phyloP scores from a whole-genome alignment of 23 red algal genomes.

The Pyropia haitanensis region DNA sequence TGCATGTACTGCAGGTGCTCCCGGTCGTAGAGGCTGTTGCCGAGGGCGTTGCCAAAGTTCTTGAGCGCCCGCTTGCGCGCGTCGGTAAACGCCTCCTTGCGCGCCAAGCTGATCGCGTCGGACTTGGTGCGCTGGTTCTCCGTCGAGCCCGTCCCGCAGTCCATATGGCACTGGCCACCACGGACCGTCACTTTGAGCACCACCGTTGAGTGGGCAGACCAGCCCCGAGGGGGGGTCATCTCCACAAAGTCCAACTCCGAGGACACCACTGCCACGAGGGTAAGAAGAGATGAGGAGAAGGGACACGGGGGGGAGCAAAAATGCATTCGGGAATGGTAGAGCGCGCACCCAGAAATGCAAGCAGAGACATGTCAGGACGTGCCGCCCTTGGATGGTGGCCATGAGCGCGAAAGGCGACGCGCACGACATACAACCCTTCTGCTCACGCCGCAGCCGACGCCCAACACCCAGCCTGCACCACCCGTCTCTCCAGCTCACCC shows the following conservation, averaged over 20 bases:
- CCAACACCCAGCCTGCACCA: too few species aligned
- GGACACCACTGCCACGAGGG: neutral
- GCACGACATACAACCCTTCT: too few species aligned
- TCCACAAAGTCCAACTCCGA: conserved; percentile 50
- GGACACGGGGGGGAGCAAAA: too few species aligned
- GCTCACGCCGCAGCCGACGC: too few species aligned
- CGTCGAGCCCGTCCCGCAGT: conserved; percentile 49
- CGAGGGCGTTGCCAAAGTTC: conserved; percentile 77
- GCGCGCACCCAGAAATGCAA: too few species aligned
- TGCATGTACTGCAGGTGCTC: conserved; percentile 45
- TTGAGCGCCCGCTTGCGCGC: conserved; percentile 75
- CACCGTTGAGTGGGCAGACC: conserved; percentile 40
- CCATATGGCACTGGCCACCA: conserved; percentile 48
- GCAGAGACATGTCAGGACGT: too few species aligned
- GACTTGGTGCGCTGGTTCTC: conserved; percentile 52
- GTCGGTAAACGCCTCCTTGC: conserved; percentile 87
- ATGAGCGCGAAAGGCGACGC: too few species aligned
- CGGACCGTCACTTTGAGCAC: conserved; percentile 60
- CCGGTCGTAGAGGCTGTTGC: conserved; percentile 61
- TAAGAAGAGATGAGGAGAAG: too few species aligned
- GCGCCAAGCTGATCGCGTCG: conserved; percentile 63
- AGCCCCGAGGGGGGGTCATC: conserved; percentile 22
- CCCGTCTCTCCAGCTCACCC: too few species aligned
- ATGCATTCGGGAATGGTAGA: too few species aligned
- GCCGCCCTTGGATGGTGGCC: too few species aligned